phyloP scores from a whole-genome alignment of 441 rosid genomes.

The Bocquillonia castaneifolia region DNA sequence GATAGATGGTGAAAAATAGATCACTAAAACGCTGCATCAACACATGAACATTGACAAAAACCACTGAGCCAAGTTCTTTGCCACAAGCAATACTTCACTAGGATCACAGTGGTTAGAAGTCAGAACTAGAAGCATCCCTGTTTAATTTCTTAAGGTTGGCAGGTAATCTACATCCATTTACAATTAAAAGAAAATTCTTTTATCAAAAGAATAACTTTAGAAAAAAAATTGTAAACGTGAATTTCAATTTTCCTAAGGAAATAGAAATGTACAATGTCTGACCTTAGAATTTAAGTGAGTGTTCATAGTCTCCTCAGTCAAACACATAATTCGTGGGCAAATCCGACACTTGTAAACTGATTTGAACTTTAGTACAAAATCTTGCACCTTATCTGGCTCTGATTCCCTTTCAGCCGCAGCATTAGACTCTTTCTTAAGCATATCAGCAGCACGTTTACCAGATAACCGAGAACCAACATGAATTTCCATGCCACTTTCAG shows the following conservation, averaged over 20 bases:
- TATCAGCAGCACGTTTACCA: slow-evolving; percentile 12
- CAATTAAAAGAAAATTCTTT: neutral
- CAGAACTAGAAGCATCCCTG: too few species aligned
- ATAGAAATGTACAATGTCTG: slow-evolving; percentile 4
- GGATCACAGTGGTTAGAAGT: neutral
- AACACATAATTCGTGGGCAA: slow-evolving; percentile 62
- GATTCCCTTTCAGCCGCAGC: slow-evolving; percentile 24
- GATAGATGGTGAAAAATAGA: neutral
- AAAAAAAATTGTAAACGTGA: neutral
- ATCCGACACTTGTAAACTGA: slow-evolving; percentile 74
- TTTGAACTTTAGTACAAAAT: slow-evolving; percentile 55
- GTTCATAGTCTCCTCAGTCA: slow-evolving; percentile 54
- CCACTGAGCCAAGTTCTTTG: neutral
- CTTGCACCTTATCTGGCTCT: slow-evolving; percentile 41
- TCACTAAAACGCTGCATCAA: neutral
- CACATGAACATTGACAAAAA: neutral
- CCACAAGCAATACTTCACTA: neutral
- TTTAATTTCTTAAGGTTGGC: too few species aligned
- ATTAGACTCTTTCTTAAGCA: slow-evolving; percentile 18
- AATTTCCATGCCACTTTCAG: slow-evolving; percentile 27
- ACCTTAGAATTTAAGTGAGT: slow-evolving; percentile 82
- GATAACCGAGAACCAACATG: slow-evolving; percentile 18
- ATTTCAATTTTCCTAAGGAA: neutral
- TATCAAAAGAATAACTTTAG: neutral
- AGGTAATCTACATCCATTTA: neutral